A percentile compares a stretch with the other conserved stretches of the same genome.
These are phyloP conservation scores for Scenedesmus sp. DNA, from an alignment of 163 green algal genomes.

Conservation along the genomic window DNA sequence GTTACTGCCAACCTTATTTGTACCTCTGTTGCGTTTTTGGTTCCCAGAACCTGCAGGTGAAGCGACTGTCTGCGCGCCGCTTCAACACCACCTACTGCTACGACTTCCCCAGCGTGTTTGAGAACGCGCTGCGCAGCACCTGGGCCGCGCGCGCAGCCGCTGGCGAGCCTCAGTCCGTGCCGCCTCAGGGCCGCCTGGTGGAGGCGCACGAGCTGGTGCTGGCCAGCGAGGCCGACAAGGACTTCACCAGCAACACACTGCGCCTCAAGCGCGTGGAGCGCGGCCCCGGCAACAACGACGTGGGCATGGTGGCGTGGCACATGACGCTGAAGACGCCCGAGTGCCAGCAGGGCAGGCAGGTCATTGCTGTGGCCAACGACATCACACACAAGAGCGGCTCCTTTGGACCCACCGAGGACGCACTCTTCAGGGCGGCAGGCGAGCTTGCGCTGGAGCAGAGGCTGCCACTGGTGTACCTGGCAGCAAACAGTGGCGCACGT, in stretches of 20 bases:
- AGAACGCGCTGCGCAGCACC: conserved; percentile 83
- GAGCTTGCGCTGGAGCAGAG: conserved; percentile 83
- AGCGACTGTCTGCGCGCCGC: conserved; percentile 86
- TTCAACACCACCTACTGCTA: conserved; percentile 95
- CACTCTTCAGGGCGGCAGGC: conserved; percentile 86
- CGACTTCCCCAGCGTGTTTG: conserved; percentile 95
- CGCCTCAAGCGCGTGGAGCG: conserved; percentile 56
- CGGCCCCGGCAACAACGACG: conserved; percentile 73
- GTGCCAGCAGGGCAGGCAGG: conserved; percentile 80
- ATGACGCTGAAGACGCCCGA: conserved; percentile 92
- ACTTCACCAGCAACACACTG: conserved; percentile 56
- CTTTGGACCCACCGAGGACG: conserved; percentile 95
- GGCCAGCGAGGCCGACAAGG: conserved; percentile 15
- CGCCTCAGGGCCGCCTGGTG: conserved; percentile 76
- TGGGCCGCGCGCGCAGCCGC: conserved; percentile 71
- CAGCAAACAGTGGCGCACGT: conserved; percentile 92
- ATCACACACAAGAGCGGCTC: conserved; percentile 93
- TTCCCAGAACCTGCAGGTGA: conserved; percentile 82
- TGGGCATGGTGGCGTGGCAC: conserved; percentile 94
- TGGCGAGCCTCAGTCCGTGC: conserved; percentile 75
- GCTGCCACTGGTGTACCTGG: conserved; percentile 97
- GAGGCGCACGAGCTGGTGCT: conserved; percentile 86
- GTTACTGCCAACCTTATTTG: neutral
- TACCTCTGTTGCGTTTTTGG: neutral
- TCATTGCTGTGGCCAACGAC: conserved; percentile 97